A percentile compares a stretch with the other conserved stretches of the same genome.
Conservation (phyloP, 306 rosid genomes). For the Cucumis sativus region Cucumber_9930_V3 NC_026657.2:8924501-8925000, state of each 20-base stretch:
- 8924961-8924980: slow-evolving; percentile 45
- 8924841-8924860: slow-evolving; percentile 43
- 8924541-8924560: neutral
- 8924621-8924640: neutral
- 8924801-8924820: slow-evolving; percentile 52
- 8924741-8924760: neutral
- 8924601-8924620: neutral
- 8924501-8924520: neutral
- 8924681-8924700: neutral
- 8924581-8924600: neutral
- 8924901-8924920: slow-evolving; percentile 32
- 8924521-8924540: neutral
- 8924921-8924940: slow-evolving; percentile 12
- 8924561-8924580: neutral
- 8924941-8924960: slow-evolving; percentile 34
- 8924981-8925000: slow-evolving; percentile 57
- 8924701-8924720: neutral
- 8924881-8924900: slow-evolving; percentile 29
- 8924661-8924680: neutral
- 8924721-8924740: neutral
- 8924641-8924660: neutral
- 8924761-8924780: too few species aligned
- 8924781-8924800: neutral
- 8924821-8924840: slow-evolving; percentile 43
- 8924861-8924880: slow-evolving; percentile 49